Evolutionary conservation across 2,329 filamentous ascomycete species (phyloP).

Genomic region (Fusarium sp.): DNA sequence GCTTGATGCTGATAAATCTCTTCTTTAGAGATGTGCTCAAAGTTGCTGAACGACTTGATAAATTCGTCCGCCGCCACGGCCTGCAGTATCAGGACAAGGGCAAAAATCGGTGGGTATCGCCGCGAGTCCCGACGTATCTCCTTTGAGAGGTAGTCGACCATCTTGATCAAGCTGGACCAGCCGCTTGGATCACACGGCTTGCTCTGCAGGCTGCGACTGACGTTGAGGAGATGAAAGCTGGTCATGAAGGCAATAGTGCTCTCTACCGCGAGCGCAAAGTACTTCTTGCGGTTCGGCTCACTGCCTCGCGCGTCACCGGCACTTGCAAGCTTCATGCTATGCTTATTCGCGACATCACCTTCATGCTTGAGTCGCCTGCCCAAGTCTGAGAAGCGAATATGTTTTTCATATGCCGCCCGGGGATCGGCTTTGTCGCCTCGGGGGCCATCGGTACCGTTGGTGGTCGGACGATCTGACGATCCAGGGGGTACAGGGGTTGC

Average conservation of each 20-base stretch:
- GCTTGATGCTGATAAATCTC: conserved; percentile 42
- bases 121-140: conserved; percentile 50
- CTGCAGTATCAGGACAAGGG: conserved; percentile 57
- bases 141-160: conserved; percentile 54
- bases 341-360: conserved; percentile 57
- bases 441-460: conserved; percentile 47
- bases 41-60: conserved; percentile 49
- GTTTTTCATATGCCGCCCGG: conserved; percentile 48
- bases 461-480: conserved; percentile 39
- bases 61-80: conserved; percentile 58
- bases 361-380: conserved; percentile 66
- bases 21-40: conserved; percentile 34
- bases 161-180: conserved; percentile 59
- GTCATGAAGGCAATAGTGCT: conserved; percentile 65
- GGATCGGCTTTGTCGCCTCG: conserved; percentile 40
- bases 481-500: conserved; percentile 44
- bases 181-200: conserved; percentile 53
- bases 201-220: conserved; percentile 55
- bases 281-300: conserved; percentile 53
- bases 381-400: conserved; percentile 51
- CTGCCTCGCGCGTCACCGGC: conserved; percentile 40
- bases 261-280: conserved; percentile 58
- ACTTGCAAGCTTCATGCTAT: conserved; percentile 36
- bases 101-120: conserved; percentile 53
- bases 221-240: conserved; percentile 62